Percentiles rank a stretch among this genome's conserved stretches.
Conservation (phyloP, 768 basidiomycete genomes). For the Pleurotus ostreatus region DNA sequence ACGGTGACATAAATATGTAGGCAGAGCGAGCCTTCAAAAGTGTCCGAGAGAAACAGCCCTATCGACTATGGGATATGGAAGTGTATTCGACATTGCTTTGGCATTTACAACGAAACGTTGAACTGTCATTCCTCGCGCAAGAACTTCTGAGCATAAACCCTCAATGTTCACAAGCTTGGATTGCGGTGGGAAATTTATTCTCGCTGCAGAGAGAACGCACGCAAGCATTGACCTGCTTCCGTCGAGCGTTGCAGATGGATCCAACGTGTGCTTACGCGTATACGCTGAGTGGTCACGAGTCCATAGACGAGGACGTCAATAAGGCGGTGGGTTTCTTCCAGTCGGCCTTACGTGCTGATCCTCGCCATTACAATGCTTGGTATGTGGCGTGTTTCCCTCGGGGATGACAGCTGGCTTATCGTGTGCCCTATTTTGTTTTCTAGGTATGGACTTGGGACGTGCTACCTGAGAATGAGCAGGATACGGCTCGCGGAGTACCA, state of each 20-base stretch:
- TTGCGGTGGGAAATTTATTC: constrained; percentile 93
- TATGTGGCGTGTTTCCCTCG: constrained; percentile 37
- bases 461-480: constrained; percentile 94
- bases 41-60: constrained; percentile 82
- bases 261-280: constrained; percentile 92
- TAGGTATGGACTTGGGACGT: constrained; percentile 99
- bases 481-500: constrained; percentile 93
- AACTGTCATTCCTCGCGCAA: constrained; percentile 90
- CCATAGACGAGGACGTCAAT: constrained; percentile 92
- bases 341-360: constrained; percentile 85
- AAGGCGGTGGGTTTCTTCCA: constrained; percentile 91
- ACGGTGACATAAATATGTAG: constrained; percentile 40
- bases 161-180: constrained; percentile 89
- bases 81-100: constrained; percentile 94
- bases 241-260: constrained; percentile 85
- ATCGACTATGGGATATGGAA: constrained; percentile 90
- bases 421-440: constrained; percentile 21
- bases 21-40: constrained; percentile 87
- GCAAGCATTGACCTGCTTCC: constrained; percentile 92
- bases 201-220: constrained; percentile 91
- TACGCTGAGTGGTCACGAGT: constrained; percentile 96
- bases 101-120: constrained; percentile 84
- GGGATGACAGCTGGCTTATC: constrained; percentile 21
- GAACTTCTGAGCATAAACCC: constrained; percentile 83
- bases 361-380: constrained; percentile 98